Evolutionary conservation across 768 basidiomycete species (phyloP).

Genomic region (Chiua virens): DNA sequence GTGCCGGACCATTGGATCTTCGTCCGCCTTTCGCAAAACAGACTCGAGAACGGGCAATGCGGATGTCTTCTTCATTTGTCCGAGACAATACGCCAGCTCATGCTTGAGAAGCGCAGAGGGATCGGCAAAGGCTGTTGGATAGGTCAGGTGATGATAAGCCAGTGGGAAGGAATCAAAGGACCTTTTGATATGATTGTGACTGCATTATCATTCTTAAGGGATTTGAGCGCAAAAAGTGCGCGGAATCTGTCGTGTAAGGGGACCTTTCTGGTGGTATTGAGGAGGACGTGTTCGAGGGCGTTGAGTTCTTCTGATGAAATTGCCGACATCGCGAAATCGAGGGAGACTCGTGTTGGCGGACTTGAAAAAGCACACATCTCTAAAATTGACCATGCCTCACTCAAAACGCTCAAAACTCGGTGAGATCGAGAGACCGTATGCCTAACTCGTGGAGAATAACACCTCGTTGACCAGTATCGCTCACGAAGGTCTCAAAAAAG

Average conservation of each 20-base stretch:
- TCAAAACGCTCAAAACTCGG: constrained; percentile 90
- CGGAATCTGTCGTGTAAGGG: constrained; percentile 87
- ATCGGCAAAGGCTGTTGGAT: constrained; percentile 70
- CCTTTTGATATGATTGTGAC: constrained; percentile 86
- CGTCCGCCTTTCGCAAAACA: constrained; percentile 65
- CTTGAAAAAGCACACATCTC: constrained; percentile 39
- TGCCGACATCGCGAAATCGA: constrained; percentile 25
- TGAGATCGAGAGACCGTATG: constrained; percentile 38
- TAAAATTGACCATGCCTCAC: constrained; percentile 63
- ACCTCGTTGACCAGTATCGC: constrained; percentile 58
- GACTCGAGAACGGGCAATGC: constrained; percentile 80
- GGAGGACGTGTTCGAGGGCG: constrained; percentile 70
- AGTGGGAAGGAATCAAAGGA: constrained; percentile 27
- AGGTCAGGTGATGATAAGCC: neutral
- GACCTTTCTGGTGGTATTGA: constrained; percentile 71
- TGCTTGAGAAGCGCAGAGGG: constrained; percentile 91
- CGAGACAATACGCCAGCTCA: constrained; percentile 95
- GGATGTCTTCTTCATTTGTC: constrained; percentile 74
- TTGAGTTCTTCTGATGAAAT: constrained; percentile 55
- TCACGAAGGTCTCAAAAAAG: constrained; percentile 95
- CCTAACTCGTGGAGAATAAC: constrained; percentile 1
- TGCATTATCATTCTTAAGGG: constrained; percentile 74
- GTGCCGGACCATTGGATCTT: constrained; percentile 97
- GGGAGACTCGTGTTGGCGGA: constrained; percentile 44
- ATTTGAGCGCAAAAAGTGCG: constrained; percentile 89